Conservation (phyloP, 371 early-diverging fungal genomes). For the Saksenaea vasiformis region DNA sequence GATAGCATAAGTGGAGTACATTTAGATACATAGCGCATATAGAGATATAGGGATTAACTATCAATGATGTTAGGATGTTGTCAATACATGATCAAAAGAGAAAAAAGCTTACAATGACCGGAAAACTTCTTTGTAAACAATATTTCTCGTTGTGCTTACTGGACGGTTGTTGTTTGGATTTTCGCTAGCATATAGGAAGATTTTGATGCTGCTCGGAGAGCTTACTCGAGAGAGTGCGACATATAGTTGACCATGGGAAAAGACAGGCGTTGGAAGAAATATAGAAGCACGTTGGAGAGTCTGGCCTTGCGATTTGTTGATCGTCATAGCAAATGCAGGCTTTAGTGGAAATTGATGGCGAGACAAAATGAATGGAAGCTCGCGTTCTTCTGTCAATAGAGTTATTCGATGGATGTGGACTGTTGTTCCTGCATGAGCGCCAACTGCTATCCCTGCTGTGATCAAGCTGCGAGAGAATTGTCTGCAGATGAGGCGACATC, state of each 20-base stretch:
- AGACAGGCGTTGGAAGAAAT: slow-evolving; percentile 10
- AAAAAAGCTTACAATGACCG: no score
- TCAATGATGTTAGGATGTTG: no score
- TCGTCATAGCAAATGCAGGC: slow-evolving; percentile 28
- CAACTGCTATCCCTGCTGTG: neutral
- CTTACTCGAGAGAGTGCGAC: no score
- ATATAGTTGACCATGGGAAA: slow-evolving; percentile 15
- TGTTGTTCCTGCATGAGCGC: neutral
- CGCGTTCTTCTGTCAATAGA: neutral
- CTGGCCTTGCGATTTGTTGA: slow-evolving; percentile 31
- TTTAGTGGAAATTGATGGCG: slow-evolving; percentile 23
- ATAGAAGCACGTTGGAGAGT: slow-evolving; percentile 16
- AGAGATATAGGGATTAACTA: no score
- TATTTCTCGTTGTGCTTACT: no score
- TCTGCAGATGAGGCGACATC: slow-evolving; percentile 18
- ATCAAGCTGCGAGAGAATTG: neutral
- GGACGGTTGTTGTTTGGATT: no score
- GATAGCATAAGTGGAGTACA: no score
- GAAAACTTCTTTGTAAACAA: no score
- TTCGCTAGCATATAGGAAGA: no score
- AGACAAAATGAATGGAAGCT: neutral
- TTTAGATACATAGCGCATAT: no score
- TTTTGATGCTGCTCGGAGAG: no score
- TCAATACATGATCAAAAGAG: no score
- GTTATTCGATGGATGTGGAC: neutral